Conservation (phyloP, 1,139 yeast species). For the Blastobotrys malaysiensis region DNA sequence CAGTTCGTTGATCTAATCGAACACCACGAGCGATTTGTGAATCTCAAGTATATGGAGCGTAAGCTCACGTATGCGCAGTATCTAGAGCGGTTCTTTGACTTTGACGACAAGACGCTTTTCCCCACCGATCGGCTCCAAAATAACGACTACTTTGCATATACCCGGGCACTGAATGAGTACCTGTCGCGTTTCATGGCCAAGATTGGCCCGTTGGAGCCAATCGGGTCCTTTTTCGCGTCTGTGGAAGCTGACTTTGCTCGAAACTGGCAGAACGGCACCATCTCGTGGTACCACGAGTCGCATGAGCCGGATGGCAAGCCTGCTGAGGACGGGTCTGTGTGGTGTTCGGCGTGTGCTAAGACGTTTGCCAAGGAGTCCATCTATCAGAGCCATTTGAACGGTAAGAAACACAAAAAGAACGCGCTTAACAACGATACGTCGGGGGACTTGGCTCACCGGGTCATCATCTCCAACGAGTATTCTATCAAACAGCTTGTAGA, state of each 20-base stretch:
- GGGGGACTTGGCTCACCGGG: constrained; percentile 14
- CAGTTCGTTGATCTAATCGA: constrained; percentile 52
- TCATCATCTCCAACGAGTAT: constrained; percentile 33
- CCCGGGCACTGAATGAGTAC: constrained; percentile 43
- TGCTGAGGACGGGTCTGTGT: constrained; percentile 25
- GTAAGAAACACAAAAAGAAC: constrained; percentile 70
- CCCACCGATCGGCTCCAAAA: constrained; percentile 25
- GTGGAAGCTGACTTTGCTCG: constrained; percentile 36
- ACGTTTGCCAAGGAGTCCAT: constrained; percentile 61
- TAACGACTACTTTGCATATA: constrained; percentile 41
- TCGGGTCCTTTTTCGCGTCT: constrained; percentile 33
- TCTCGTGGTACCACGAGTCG: background rate
- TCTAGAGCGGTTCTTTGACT: constrained; percentile 42
- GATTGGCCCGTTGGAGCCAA: constrained; percentile 48
- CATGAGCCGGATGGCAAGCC: constrained; percentile 5
- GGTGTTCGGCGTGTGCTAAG: constrained; percentile 63
- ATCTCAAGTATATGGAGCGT: constrained; percentile 32
- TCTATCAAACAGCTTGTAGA: constrained; percentile 35
- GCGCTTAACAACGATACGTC: background rate
- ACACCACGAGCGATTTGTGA: constrained; percentile 48
- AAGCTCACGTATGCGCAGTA: constrained; percentile 47
- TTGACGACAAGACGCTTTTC: constrained; percentile 30
- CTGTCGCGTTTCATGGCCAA: constrained; percentile 43
- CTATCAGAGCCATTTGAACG: constrained; percentile 61
- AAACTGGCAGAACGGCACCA: background rate